A percentile compares a stretch with the other conserved stretches of the same genome.
phyloP scores from a whole-genome alignment of 1,139 yeast species.

The Saccharomyces hybrid region DNA sequence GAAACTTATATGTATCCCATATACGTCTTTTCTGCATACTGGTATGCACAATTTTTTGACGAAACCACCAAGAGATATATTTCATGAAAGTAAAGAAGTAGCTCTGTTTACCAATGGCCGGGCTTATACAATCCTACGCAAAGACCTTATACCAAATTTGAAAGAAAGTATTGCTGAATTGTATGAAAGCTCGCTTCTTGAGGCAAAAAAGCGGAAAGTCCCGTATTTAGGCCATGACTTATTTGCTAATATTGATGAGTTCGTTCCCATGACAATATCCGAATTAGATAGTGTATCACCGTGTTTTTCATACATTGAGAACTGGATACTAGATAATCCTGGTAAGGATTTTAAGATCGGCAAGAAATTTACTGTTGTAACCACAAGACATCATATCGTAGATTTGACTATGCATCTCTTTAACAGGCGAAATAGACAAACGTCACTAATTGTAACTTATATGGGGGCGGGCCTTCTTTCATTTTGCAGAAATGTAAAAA shows the following conservation, averaged over 20 bases:
- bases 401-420: conserved; percentile 24
- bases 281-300: conserved; percentile 19
- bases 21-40: background rate
- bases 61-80: conserved; percentile 1
- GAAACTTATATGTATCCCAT: background rate
- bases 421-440: conserved; percentile 6
- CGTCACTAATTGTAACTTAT: conserved; percentile 13
- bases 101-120: conserved; percentile 6
- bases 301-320: conserved; percentile 18
- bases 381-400: conserved; percentile 28
- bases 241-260: conserved; percentile 15
- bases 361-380: conserved; percentile 17
- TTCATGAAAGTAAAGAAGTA: conserved; percentile 7
- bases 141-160: conserved; percentile 6
- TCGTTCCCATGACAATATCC: conserved; percentile 16
- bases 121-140: conserved; percentile 1
- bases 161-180: conserved; percentile 9
- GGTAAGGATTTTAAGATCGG: conserved; percentile 6
- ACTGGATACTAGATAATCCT: conserved; percentile 6
- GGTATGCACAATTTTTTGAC: conserved; percentile 3
- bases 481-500: conserved; percentile 14
- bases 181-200: conserved; percentile 2
- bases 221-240: conserved; percentile 21
- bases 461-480: conserved; percentile 15
- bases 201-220: conserved; percentile 6